A percentile compares a stretch with the other conserved stretches of the same genome.
phyloP scores from a whole-genome alignment of 148 eudicot genomes.

The Arbutus unedo region DNA sequence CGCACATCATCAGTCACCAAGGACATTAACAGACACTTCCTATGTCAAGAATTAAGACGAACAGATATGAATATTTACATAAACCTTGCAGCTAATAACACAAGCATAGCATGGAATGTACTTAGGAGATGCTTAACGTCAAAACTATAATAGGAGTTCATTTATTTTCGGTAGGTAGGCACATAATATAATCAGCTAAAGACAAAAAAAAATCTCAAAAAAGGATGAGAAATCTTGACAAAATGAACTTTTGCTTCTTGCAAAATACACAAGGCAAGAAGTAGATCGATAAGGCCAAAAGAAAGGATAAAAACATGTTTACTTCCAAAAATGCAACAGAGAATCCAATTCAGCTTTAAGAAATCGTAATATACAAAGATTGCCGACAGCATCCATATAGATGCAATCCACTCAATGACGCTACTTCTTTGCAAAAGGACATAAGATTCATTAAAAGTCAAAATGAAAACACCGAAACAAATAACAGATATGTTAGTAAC shows the following conservation, averaged over 20 bases:
- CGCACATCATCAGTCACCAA: not conserved
- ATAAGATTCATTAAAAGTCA: slow-evolving; percentile 5
- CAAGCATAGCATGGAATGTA: no score
- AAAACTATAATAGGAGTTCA: not conserved
- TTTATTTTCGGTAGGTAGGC: not conserved
- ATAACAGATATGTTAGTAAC: not conserved
- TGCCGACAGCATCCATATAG: not conserved
- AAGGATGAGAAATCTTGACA: not conserved
- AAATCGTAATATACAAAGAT: not conserved
- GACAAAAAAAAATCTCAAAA: not conserved
- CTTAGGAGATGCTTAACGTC: no score
- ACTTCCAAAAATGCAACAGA: not conserved
- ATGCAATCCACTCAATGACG: slow-evolving; percentile 7
- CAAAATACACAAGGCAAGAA: not conserved
- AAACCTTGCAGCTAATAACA: no score
- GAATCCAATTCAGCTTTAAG: not conserved
- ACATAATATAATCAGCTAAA: no score
- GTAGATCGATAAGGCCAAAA: not conserved
- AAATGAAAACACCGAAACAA: not conserved
- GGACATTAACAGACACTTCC: not conserved
- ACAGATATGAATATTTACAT: no score
- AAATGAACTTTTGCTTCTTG: not conserved
- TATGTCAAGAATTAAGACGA: no score
- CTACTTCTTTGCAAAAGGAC: slow-evolving; percentile 6
- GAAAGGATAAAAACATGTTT: not conserved